A percentile compares a stretch with the other conserved stretches of the same genome.
These are phyloP conservation scores for Colletotrichum sp. DNA, from an alignment of 2,329 filamentous ascomycete species.

Conservation along the genomic window DNA sequence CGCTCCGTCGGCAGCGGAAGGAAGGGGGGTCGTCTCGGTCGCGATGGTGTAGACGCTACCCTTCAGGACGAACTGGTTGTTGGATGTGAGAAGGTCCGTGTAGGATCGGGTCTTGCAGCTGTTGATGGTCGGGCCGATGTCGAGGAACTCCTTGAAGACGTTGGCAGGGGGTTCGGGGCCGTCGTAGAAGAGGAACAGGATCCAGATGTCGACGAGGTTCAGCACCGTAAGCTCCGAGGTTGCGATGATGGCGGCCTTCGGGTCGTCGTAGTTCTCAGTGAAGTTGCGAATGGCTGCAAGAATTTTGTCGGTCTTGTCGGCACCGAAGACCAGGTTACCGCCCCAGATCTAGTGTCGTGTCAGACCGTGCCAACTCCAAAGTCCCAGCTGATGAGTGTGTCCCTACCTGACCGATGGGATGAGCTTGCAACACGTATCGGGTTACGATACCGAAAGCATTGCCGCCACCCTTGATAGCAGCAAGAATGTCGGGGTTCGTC, in stretches of 20 bases:
- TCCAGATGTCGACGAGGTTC: conserved; percentile 56
- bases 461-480: conserved; percentile 60
- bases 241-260: conserved; percentile 63
- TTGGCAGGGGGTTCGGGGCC: conserved; percentile 55
- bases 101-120: conserved; percentile 52
- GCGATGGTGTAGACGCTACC: conserved; percentile 41
- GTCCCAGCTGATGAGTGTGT: background rate
- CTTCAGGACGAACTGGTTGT: conserved; percentile 33
- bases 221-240: conserved; percentile 53
- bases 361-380: background rate
- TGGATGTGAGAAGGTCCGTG: conserved; percentile 49
- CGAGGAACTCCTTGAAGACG: conserved; percentile 62
- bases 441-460: conserved; percentile 61
- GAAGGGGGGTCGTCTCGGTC: conserved; percentile 41
- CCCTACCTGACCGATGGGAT: conserved; percentile 34
- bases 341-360: conserved; percentile 39
- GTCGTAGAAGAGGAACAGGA: conserved; percentile 69
- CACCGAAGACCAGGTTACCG: conserved; percentile 44
- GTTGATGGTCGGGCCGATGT: conserved; percentile 46
- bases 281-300: conserved; percentile 58
- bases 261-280: conserved; percentile 60
- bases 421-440: conserved; percentile 47
- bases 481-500: conserved; percentile 53
- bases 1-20: conserved; percentile 27
- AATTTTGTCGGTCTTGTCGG: conserved; percentile 36